These are phyloP conservation scores for Aurinia saxatilis DNA, from an alignment of 345 rosid species.

Conservation along the genomic window DNA sequence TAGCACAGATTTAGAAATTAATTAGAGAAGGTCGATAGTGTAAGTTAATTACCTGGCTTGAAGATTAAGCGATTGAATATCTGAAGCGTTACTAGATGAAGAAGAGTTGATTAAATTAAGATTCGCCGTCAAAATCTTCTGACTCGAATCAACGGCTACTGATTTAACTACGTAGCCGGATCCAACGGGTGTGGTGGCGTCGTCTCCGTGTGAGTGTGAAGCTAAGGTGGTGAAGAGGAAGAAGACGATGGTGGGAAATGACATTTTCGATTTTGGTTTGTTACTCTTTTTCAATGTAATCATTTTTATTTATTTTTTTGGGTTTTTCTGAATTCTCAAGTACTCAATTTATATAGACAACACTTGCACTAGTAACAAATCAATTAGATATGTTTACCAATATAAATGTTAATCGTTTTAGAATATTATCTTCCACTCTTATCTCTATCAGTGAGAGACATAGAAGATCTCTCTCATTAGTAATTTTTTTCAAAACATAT, in stretches of 20 bases:
- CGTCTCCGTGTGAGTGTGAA: slow-evolving; percentile 12
- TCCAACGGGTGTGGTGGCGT: slow-evolving; percentile 22
- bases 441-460: no score
- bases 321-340: no score
- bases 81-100: slow-evolving; percentile 42
- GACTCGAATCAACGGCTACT: slow-evolving; percentile 25
- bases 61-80: slow-evolving; percentile 39
- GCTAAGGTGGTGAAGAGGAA: slow-evolving; percentile 3
- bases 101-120: slow-evolving; percentile 36
- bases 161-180: slow-evolving; percentile 47
- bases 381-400: no score
- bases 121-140: slow-evolving; percentile 29
- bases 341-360: neutral
- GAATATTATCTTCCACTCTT: no score
- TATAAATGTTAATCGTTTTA: no score
- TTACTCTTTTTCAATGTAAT: no score
- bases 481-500: no score
- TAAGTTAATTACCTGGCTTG: slow-evolving; percentile 34
- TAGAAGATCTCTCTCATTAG: no score
- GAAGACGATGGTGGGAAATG: neutral
- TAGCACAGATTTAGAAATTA: neutral
- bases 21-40: neutral
- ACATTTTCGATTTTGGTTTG: slow-evolving; percentile 9
- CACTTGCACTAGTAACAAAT: no score
- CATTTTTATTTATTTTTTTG: no score